Evolutionary conservation across 2,329 filamentous ascomycete genomes (phyloP).

Genomic region (Colletotrichum gigasporum): DNA sequence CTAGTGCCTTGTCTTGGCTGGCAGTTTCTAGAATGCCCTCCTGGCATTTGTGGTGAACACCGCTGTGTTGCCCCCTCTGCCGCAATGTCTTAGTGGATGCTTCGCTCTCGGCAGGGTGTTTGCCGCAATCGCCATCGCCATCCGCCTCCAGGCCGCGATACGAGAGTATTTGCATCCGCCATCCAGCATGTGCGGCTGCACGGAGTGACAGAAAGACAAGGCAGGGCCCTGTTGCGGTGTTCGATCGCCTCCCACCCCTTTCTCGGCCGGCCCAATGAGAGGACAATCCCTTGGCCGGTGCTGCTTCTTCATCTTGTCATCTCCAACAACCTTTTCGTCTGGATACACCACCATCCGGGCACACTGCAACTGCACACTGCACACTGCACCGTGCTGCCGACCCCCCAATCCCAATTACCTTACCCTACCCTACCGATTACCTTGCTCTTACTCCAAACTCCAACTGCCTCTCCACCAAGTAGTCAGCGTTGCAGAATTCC

Average conservation of each 20-base stretch:
- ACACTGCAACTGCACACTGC: no score
- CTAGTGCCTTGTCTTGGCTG: not conserved
- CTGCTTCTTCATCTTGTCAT: slow-evolving; percentile 2
- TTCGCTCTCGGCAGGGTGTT: not conserved
- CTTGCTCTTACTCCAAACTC: not conserved
- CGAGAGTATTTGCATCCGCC: no score
- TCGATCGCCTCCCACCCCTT: not conserved
- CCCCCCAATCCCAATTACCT: slow-evolving; percentile 2
- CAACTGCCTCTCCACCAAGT: not conserved
- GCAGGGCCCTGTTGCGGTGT: not conserved
- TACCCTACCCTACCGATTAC: not conserved
- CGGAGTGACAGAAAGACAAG: slow-evolving; percentile 5
- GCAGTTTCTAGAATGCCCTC: slow-evolving; percentile 1
- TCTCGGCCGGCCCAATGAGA: slow-evolving; percentile 10
- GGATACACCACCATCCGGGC: no score
- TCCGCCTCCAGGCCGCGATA: no score
- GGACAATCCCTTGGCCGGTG: not conserved
- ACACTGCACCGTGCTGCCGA: not conserved
- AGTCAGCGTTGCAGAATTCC: not conserved
- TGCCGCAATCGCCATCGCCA: not conserved
- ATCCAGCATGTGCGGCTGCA: no score
- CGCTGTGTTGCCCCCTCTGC: not conserved
- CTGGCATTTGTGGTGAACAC: not conserved
- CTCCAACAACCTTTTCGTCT: slow-evolving; percentile 3
- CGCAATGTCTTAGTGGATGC: not conserved